Evolutionary conservation across 257 asterid species (phyloP).

Genomic region (Voacanga thouarsii): DNA sequence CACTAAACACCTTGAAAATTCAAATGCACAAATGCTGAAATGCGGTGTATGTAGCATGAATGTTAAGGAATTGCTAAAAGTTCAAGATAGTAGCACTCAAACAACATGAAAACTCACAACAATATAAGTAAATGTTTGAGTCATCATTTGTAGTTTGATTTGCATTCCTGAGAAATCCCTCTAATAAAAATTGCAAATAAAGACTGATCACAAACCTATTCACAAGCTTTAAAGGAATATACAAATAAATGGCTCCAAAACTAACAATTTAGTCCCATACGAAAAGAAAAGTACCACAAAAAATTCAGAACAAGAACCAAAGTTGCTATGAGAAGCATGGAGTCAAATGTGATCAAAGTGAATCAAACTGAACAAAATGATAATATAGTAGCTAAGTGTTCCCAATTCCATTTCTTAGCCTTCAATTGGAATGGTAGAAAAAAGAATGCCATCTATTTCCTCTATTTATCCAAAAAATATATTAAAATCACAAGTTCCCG

Average conservation of each 20-base stretch:
- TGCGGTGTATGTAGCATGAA: background rate
- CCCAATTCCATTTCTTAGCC: background rate
- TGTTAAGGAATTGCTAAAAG: background rate
- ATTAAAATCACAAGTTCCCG: background rate
- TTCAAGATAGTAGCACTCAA: background rate
- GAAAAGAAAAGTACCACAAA: too few species aligned
- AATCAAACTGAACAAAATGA: too few species aligned
- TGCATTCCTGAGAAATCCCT: background rate
- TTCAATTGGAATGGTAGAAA: background rate
- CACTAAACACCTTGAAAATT: background rate
- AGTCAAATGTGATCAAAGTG: too few species aligned
- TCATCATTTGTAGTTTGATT: background rate
- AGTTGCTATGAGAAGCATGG: too few species aligned
- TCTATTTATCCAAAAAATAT: too few species aligned
- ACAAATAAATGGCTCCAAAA: too few species aligned
- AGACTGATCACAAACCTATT: too few species aligned
- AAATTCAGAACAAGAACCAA: too few species aligned
- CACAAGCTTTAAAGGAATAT: too few species aligned
- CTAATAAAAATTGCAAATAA: too few species aligned
- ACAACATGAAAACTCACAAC: background rate
- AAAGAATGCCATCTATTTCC: background rate
- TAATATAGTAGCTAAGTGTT: background rate
- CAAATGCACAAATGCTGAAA: background rate
- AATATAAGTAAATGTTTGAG: background rate
- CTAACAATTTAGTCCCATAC: too few species aligned